Evolutionary conservation across 2,329 filamentous ascomycete genomes (phyloP), one percentile per base, ranked within the genome.

Genomic region (Harringtonia aguacate): DNA sequence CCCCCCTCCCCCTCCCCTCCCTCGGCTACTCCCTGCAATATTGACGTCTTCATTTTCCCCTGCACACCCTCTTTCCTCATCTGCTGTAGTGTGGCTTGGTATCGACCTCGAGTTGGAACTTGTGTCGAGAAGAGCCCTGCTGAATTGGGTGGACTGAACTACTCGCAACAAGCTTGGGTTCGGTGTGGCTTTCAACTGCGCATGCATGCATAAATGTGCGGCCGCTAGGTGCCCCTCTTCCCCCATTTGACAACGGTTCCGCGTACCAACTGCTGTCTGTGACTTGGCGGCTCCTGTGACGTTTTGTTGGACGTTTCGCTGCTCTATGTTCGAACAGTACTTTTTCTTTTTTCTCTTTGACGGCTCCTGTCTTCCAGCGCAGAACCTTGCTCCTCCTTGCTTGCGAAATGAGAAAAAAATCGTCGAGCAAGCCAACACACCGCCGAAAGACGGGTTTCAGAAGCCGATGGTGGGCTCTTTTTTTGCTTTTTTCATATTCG

Each of bases 141-240:
- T 7, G 10, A 27, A 27, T 22, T 14, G 27, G 39, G n/a, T n/a
- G n/a, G n/a, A n/a, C n/a, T n/a, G 24, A 41, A 24, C 6, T 15
- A 33, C 15, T 8, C 20, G 21, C n/a, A 36, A 18, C 39, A 42
- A 18, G 7, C 30, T 13, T 33, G 12, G 30, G 30, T 33, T 33
- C 30, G 30, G 24, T 27, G 24, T 24, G 35, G 20, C 35, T 41
- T 46, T 43, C 36, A 43, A 39, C 39, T 46, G 46, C 24, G 24
- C 46, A 44, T 46, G 41, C 57, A 67, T 68, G 66, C 66, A 69
- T 60, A 64, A 60, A 61, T 65, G 65, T 62, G 65, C 68, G 63
- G 62, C 60, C 57, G 58, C 55, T 58, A 58, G 58, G 31, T 36
- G 50, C 56, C 57, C 56, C 58, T 54, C 56, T 58, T 60, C 55